Evolutionary conservation across 2,329 filamentous ascomycete species (phyloP), one percentile per base, ranked within the genome.

Genomic region (Didymellaceae sp.): DNA sequence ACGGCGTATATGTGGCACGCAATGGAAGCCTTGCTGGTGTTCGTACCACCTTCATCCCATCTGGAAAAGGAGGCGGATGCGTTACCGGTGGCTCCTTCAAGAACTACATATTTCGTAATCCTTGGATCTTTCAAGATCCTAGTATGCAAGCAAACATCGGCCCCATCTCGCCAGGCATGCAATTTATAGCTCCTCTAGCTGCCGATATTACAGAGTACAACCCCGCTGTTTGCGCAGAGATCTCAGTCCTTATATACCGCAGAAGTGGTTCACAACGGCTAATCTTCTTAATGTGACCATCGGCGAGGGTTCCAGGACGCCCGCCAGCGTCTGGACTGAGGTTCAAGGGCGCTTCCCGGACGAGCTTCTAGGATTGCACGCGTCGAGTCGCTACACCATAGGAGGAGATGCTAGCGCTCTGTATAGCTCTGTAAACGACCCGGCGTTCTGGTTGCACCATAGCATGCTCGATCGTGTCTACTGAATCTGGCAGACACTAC

Each of bases 31-130:
- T 4, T 48, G 52, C 42, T 7, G 54, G 54, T n/a, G n/a, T 30
- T 1, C 26, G 26, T 5, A 47, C 47, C 2, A 61, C 77, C 48
- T 69, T 55, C n/a, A 62, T 80, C 7, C 79, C 77, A 0, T 75
- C 77, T 0, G 82, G 80, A n/a, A 74, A 75, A 0, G 82, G 82
- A 9, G 82, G 82, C 24, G 82, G 82, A 2, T 85, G 82, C 61
- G 73, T 85, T 2, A 72, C 63, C 6, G 73, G 70, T 0, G 81
- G 81, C 0, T 81, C 81, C 0, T 83, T 83, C 68, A 76, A 73
- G 58, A 72, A 82, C 61, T 64, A 6, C 28, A 54, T 5, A 37
- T 45, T 3, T 68, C 65, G 33, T 54, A 37, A 31, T 34, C 63
- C 5, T 26, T 7, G 13, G 7, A 14, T 5, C 21, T 39, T 10